Base-by-base conservation (phyloP, 495 filamentous ascomycete species). In the Alectoria sarmentosa region DNA sequence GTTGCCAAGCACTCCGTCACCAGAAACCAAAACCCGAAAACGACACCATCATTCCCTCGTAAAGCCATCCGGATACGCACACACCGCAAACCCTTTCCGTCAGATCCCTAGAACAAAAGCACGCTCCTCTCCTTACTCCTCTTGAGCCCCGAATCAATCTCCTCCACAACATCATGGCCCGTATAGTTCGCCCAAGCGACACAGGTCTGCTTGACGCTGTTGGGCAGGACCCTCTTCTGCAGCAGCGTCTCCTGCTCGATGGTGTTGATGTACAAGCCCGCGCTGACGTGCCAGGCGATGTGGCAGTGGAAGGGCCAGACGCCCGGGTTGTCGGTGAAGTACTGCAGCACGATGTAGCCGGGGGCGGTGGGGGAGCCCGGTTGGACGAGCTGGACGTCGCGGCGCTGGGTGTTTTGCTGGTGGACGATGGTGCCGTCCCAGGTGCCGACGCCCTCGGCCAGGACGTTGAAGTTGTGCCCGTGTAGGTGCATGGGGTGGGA, bases 371-470 rank as follows among this genome's bases (percentile, higher is more conserved):
- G 1, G 0, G 57, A 36, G 0, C 72, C 71, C 1, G 48, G 48
- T n/a, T 79, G 79, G 1, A 90, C 69, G 66, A 85, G 71, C 3
- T 84, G 84, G 7, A 82, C 82, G 66, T 90, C 87, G 14, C 87
- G 77, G 8, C 86, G 79, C 9, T 82, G 79, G 6, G 86, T 83
- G 34, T 76, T 78, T 4, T 61, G 32, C 11, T 67, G 66, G 52
- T 73, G 68, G 17, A 41, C 54, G n/a, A 75, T 61, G 10, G 38
- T 69, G 3, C 72, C 73, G 61, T 76, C 71, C 72, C 73, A 78
- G 34, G 58, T 63, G 0, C 68, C 71, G 23, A 32, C 57, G 23
- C 70, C 72, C 54, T 77, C 70, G 23, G 75, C 73, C 1, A 79
- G 70, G 52, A 77, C 64, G 44, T 62, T 69, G 67, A 79, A 77